These are phyloP conservation scores for Dactylonectria macrodidyma DNA, from an alignment of 2,329 filamentous ascomycete genomes.

Conservation along the genomic window DNA sequence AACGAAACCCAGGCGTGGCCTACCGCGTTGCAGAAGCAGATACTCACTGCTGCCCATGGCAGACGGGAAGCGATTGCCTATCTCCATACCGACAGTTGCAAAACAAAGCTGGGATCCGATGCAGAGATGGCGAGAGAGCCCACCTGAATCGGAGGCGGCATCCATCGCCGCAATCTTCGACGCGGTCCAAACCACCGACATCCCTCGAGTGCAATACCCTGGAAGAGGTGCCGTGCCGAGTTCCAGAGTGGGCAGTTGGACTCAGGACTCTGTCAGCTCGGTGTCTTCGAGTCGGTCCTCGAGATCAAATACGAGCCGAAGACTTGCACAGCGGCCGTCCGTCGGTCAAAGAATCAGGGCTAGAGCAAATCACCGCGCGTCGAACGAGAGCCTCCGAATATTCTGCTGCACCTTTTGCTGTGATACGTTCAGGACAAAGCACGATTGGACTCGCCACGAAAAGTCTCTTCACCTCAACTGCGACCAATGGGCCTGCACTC, in stretches of 20 bases:
- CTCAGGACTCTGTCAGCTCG: background rate
- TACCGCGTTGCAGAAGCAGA: conserved; percentile 5
- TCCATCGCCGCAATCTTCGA: conserved; percentile 14
- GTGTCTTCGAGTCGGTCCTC: conserved; percentile 1
- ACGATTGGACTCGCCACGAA: conserved; percentile 21
- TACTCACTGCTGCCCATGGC: background rate
- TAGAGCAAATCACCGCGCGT: background rate
- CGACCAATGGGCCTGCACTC: conserved; percentile 12
- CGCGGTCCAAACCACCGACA: background rate
- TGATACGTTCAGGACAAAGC: conserved; percentile 13
- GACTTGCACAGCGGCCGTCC: background rate
- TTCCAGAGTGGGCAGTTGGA: background rate
- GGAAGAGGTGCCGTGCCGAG: background rate
- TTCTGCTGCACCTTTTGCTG: conserved; percentile 20
- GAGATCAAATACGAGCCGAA: background rate
- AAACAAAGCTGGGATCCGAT: conserved; percentile 4
- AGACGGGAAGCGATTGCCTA: background rate
- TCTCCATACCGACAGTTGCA: background rate
- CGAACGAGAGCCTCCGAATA: background rate
- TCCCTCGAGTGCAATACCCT: background rate
- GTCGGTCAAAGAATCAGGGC: background rate
- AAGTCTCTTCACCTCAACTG: conserved; percentile 14
- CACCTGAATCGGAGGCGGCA: conserved; percentile 15
- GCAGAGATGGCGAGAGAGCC: conserved; percentile 24
- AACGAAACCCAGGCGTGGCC: background rate